Conservation (phyloP, 148 eudicot genomes). For the Cornus kousa region DNA sequence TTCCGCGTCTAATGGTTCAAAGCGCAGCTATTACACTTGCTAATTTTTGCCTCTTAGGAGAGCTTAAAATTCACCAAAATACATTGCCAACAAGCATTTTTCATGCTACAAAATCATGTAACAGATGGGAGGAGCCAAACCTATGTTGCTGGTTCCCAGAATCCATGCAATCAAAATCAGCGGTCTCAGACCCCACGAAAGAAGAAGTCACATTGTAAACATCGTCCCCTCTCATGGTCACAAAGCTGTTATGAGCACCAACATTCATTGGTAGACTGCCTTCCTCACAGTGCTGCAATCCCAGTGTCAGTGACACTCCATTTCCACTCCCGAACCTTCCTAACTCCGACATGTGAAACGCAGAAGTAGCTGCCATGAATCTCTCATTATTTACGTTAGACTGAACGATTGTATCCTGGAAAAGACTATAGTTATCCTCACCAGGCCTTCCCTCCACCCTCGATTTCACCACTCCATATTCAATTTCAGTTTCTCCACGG, state of each 20-base stretch:
- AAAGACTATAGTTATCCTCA: slow-evolving; percentile 10
- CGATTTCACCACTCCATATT: slow-evolving; percentile 6
- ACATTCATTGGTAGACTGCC: slow-evolving; percentile 13
- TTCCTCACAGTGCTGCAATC: slow-evolving; percentile 28
- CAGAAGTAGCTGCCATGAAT: slow-evolving; percentile 12
- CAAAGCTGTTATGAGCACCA: slow-evolving; percentile 16
- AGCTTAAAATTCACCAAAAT: slow-evolving; percentile 12
- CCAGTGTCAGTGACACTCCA: slow-evolving; percentile 26
- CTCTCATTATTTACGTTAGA: slow-evolving; percentile 1
- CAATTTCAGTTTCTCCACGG: slow-evolving; percentile 6
- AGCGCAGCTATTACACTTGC: not conserved
- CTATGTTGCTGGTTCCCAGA: slow-evolving; percentile 24
- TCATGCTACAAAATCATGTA: slow-evolving; percentile 31
- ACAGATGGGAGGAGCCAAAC: slow-evolving; percentile 23
- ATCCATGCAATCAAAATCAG: slow-evolving; percentile 22
- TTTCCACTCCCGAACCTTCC: slow-evolving; percentile 22
- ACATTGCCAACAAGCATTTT: slow-evolving; percentile 1
- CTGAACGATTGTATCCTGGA: slow-evolving; percentile 8
- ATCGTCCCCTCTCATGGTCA: slow-evolving; percentile 8
- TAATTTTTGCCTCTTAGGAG: not conserved
- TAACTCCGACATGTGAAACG: slow-evolving; percentile 20
- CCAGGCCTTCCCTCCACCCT: slow-evolving; percentile 10
- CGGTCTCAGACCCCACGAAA: slow-evolving; percentile 7
- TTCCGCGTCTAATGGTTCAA: not conserved
- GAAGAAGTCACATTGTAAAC: slow-evolving; percentile 20